Evolutionary conservation across 1,284 basidiomycete species (phyloP), one percentile per base, ranked within the genome.

Genomic region (Limonomyces culmigenus): DNA sequence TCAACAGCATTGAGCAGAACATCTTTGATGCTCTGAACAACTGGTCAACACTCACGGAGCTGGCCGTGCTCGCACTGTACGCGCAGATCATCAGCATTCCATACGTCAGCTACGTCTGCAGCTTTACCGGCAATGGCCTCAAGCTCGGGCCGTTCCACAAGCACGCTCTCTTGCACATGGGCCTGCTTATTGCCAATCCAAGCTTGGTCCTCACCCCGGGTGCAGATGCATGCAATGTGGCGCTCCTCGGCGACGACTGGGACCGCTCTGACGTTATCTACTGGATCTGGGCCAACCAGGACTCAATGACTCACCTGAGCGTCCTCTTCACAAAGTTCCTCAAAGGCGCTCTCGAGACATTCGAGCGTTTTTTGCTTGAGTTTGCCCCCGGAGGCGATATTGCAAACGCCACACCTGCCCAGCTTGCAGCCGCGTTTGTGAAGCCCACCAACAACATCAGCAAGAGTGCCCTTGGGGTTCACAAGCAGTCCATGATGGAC

Each of bases 1-100:
- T 45, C 19, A 52, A 38, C 21, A 39, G 51, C 36, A 39, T 52
- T 10, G 45, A 50, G 33, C 12, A 33, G 8, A 52, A 51, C 34
- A 19, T 51, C 16, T 45, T 38, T 18, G 23, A 43, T 5, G 47
- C 39, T 5, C 38, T 52, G 1, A 30, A 48, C 5, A 49, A 55
- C 37, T 32, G 23, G n/a, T 36, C 47, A 4, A 60, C 56, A 21
- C 42, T 50, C 17, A 47, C 51, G 2, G 55, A 3, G 36, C 59
- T 3, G 57, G 56, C n/a, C n/a, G n/a, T n/a, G n/a, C n/a, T n/a
- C n/a, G n/a, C n/a, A n/a, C n/a, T n/a, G n/a, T n/a, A n/a, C n/a
- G 50, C 49, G 27, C 41, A 52, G 3, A 35, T 33, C 19, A 43
- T 41, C 3, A 18, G 50, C 10, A 32, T 39, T 1, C 38, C 49